phyloP scores from a whole-genome alignment of 129 eudicot genomes.

The Chrysanthemum makinoi region DNA sequence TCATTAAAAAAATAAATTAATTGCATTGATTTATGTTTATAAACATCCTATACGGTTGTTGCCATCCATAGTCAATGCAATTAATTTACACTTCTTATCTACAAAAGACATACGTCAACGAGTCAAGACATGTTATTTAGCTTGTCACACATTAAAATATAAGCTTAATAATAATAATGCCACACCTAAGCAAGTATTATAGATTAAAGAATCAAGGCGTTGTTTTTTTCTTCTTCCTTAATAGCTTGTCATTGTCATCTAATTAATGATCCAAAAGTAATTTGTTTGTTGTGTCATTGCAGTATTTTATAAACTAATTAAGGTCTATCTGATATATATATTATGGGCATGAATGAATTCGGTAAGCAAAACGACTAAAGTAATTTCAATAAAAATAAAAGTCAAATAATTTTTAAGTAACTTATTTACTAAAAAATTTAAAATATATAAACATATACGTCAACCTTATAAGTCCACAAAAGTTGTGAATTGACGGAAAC shows the following conservation, averaged over 20 bases:
- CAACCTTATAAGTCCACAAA: no score
- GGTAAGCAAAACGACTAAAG: background rate
- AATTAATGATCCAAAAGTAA: background rate
- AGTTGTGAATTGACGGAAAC: no score
- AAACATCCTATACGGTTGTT: background rate
- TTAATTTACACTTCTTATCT: background rate
- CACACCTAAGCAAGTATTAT: slow-evolving; percentile 15
- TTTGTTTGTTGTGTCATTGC: background rate
- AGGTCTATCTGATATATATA: background rate
- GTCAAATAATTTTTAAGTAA: no score
- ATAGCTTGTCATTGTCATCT: slow-evolving; percentile 20
- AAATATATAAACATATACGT: no score
- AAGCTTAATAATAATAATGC: slow-evolving; percentile 11
- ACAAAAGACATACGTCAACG: slow-evolving; percentile 15
- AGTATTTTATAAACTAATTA: background rate
- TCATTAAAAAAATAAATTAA: background rate
- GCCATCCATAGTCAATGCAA: slow-evolving; percentile 6
- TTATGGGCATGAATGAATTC: background rate
- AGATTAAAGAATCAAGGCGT: background rate
- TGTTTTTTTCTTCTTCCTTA: slow-evolving; percentile 4
- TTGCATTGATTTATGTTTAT: no score
- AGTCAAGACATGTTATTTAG: background rate
- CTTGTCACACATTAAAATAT: background rate
- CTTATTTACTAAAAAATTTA: no score
- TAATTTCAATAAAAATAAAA: background rate